Evolutionary conservation across 768 basidiomycete species (phyloP), one percentile per base, ranked within the genome.

Genomic region (Candolleomyces eurysporus): DNA sequence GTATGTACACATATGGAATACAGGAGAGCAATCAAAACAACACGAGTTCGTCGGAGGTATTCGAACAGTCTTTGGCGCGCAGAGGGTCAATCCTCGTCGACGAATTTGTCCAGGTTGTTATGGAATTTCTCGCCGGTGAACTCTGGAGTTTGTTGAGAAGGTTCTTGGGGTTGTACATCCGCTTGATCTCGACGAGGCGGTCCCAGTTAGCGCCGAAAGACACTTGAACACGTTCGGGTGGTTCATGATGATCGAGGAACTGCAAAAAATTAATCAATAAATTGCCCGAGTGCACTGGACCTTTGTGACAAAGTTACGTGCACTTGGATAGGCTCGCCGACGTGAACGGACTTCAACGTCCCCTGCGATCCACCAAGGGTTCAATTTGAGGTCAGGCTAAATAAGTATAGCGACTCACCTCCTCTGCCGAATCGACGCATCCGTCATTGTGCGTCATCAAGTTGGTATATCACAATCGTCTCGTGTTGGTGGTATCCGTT

Each of bases 261-360:
- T 92, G 72, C 5, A 42, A 59, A 43, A 45, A 16, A 26, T 14
- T 60, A 11, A n/a, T 14, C 4, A 22, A 55, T 2, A 64, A 65
- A 30, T 51, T 53, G 54, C 10, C 42, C 59, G 43, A 17, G 55
- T 30, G 50, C 26, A 26, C 26, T 2, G 26, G 26, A 26, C 26
- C 26, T 26, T 26, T 26, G 26, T 26, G 26, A 63, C 39, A 52
- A 62, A 66, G 63, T 63, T 13, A 82, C 89, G 75, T 71, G 94
- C 94, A 65, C 90, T 91, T 6, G 94, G 94, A 69, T 88, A 83
- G 1, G 89, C 21, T 92, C 93, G 32, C 94, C 94, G 48, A 86
- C 74, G 43, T 88, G 84, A 30, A 91, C 84, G 1, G 86, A 83
- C 63, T 84, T 79, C 59, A 96, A 79, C 4, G 90, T 91, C 4